Percentiles rank a stretch among this genome's conserved stretches.
Evolutionary conservation across 2,329 filamentous ascomycete genomes (phyloP).

Genomic region (Alternaria novae-zelandiae): DNA sequence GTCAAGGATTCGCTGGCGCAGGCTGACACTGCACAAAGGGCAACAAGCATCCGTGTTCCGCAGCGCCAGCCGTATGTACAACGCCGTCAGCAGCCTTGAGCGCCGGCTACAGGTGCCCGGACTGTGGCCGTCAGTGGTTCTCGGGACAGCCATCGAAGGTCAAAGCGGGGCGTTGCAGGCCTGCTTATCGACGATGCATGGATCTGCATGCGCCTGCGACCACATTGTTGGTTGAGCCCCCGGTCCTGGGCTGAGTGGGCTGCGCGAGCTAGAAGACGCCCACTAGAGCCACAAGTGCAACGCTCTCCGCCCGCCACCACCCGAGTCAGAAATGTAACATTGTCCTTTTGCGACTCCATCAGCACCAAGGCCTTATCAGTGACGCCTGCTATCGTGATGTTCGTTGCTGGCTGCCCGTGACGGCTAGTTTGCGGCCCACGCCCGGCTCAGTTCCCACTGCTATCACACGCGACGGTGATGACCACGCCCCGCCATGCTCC

Average conservation of each 20-base stretch:
- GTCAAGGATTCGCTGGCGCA: neutral
- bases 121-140: conserved; percentile 9
- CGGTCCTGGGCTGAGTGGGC: neutral
- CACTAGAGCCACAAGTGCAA: conserved; percentile 2
- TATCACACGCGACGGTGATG: neutral
- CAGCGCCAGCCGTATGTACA: neutral
- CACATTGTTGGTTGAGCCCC: conserved; percentile 13
- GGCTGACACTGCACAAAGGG: neutral
- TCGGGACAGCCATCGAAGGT: conserved; percentile 11
- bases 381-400: neutral
- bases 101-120: conserved; percentile 15
- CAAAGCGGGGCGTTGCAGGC: conserved; percentile 1
- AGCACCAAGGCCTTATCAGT: neutral
- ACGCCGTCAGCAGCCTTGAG: neutral
- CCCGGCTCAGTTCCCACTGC: conserved; percentile 4
- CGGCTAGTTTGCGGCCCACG: conserved; percentile 2
- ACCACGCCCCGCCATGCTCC: conserved; percentile 27
- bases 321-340: conserved; percentile 12
- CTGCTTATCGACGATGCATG: conserved; percentile 10
- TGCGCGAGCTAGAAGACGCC: conserved; percentile 19
- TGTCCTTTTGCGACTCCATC: neutral
- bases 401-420: neutral
- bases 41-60: neutral
- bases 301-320: conserved; percentile 3
- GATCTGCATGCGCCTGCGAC: conserved; percentile 1